phyloP scores from a whole-genome alignment of 1,139 yeast species.

The Suhomyces ambrosiae region DNA sequence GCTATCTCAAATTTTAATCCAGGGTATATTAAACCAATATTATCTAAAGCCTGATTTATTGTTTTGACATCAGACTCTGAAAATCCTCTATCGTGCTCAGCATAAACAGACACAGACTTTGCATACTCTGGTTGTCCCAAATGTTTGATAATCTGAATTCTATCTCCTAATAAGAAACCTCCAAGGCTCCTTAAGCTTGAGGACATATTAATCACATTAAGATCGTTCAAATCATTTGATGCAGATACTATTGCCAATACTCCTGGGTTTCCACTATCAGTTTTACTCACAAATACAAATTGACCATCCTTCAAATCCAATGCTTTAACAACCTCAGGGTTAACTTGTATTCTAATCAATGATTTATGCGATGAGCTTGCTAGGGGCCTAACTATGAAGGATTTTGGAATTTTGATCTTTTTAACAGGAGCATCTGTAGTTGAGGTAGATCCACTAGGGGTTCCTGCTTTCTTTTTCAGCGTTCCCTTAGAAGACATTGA shows the following conservation, averaged over 20 bases:
- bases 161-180: conserved; percentile 71
- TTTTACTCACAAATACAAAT: conserved; percentile 52
- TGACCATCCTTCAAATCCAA: conserved; percentile 58
- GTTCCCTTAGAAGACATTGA: conserved; percentile 34
- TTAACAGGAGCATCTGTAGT: conserved; percentile 26
- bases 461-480: conserved; percentile 28
- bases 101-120: conserved; percentile 21
- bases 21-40: conserved; percentile 58
- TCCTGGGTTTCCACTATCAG: conserved; percentile 46
- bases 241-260: conserved; percentile 50
- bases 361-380: conserved; percentile 29
- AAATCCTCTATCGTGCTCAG: conserved; percentile 8
- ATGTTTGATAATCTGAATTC: conserved; percentile 54
- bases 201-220: conserved; percentile 60
- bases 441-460: conserved; percentile 19
- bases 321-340: conserved; percentile 54
- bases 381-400: conserved; percentile 63
- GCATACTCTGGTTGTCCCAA: conserved; percentile 56
- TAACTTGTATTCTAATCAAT: conserved; percentile 47
- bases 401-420: conserved; percentile 49
- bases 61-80: conserved; percentile 12
- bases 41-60: conserved; percentile 44
- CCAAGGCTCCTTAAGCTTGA: conserved; percentile 50
- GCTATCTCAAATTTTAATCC: conserved; percentile 39
- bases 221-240: conserved; percentile 39